Percentiles rank a stretch among this genome's conserved stretches.
phyloP scores from a whole-genome alignment of 2,329 filamentous ascomycete species.

The Pseudogymnoascus sp. region DNA sequence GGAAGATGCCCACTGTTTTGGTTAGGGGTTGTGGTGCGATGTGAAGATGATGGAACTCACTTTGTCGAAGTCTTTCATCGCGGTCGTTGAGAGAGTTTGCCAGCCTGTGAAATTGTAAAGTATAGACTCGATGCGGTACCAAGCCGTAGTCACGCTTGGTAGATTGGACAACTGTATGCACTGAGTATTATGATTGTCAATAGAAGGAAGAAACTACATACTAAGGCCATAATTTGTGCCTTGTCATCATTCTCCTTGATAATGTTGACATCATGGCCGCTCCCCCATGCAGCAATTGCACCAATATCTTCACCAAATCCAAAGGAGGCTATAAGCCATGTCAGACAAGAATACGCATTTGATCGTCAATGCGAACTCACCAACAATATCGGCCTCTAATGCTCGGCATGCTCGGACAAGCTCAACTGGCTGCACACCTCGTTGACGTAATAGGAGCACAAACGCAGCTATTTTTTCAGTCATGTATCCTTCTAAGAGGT shows the following conservation, averaged over 20 bases:
- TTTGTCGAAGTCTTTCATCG: slow-evolving; percentile 6
- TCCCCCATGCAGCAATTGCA: slow-evolving; percentile 22
- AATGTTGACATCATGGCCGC: slow-evolving; percentile 19
- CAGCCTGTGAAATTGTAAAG: slow-evolving; percentile 1
- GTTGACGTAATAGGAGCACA: neutral
- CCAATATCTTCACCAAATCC: slow-evolving; percentile 23
- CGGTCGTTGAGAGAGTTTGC: neutral
- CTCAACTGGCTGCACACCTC: neutral
- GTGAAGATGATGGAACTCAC: neutral
- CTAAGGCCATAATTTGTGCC: slow-evolving; percentile 26
- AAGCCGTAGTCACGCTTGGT: slow-evolving; percentile 10
- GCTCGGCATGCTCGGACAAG: slow-evolving; percentile 8
- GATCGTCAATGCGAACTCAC: neutral
- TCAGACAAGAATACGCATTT: neutral
- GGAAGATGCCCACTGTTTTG: slow-evolving; percentile 1
- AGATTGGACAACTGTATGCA: slow-evolving; percentile 14
- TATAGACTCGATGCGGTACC: slow-evolving; percentile 18
- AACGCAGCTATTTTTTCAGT: slow-evolving; percentile 19
- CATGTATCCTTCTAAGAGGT: slow-evolving; percentile 22
- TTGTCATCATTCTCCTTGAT: slow-evolving; percentile 26
- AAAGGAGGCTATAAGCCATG: slow-evolving; percentile 20
- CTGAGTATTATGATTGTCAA: slow-evolving; percentile 19
- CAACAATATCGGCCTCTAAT: slow-evolving; percentile 10
- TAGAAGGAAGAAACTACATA: slow-evolving; percentile 18
- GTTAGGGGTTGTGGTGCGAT: neutral